A percentile compares a stretch with the other conserved stretches of the same genome.
These are phyloP conservation scores for Candida ulmi DNA, from an alignment of 805 yeast species.

Conservation along the genomic window DNA sequence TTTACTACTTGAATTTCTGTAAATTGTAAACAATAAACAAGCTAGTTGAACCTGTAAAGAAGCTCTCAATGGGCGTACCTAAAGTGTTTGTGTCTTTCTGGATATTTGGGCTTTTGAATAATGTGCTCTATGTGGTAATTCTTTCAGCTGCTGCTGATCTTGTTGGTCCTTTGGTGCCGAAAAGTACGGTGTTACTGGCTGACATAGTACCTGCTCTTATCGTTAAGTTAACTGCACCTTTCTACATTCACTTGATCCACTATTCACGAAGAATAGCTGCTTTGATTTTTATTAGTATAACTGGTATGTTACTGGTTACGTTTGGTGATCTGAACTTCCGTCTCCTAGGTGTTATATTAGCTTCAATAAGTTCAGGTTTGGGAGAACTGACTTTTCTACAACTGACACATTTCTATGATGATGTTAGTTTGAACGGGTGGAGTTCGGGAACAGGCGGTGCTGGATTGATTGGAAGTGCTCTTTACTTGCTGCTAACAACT, in stretches of 20 bases:
- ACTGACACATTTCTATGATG: constrained; percentile 70
- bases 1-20: not conserved
- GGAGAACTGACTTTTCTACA: constrained; percentile 90
- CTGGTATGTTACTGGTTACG: constrained; percentile 68
- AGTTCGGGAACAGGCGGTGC: constrained; percentile 97
- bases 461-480: constrained; percentile 77
- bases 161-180: constrained; percentile 79
- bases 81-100: constrained; percentile 53
- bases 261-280: constrained; percentile 49
- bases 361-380: constrained; percentile 80
- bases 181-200: constrained; percentile 77
- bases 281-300: constrained; percentile 52
- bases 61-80: not conserved
- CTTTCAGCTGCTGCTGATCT: constrained; percentile 88
- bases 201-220: constrained; percentile 82
- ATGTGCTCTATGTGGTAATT: constrained; percentile 86
- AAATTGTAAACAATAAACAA: not conserved
- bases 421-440: constrained; percentile 72
- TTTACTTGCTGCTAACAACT: constrained; percentile 68
- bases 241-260: constrained; percentile 61
- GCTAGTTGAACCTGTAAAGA: not conserved
- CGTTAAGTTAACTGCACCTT: constrained; percentile 71
- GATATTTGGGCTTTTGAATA: constrained; percentile 81
- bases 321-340: constrained; percentile 32
- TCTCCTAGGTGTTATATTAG: constrained; percentile 67